A percentile compares a stretch with the other conserved stretches of the same genome.
Conservation (phyloP, 2,329 filamentous ascomycete species). For the Fusarium fujikuroi region DNA sequence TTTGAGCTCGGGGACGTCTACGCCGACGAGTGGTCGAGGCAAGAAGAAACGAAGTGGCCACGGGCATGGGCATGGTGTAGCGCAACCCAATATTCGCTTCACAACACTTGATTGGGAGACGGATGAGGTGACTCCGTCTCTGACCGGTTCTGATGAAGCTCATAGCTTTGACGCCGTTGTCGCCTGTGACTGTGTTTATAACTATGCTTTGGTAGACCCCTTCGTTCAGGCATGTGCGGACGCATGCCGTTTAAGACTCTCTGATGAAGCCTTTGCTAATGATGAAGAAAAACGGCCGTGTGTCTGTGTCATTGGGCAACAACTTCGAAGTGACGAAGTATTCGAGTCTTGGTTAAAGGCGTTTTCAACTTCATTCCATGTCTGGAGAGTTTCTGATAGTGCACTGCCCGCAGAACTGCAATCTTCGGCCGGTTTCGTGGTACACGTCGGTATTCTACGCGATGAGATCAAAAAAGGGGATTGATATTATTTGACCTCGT, state of each 20-base stretch:
- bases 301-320: conserved; percentile 86
- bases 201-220: conserved; percentile 83
- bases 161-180: conserved; percentile 76
- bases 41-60: conserved; percentile 33
- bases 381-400: conserved; percentile 79
- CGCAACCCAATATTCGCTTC: conserved; percentile 61
- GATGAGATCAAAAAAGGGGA: conserved; percentile 16
- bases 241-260: conserved; percentile 69
- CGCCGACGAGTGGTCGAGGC: conserved; percentile 14
- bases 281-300: conserved; percentile 58
- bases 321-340: conserved; percentile 85
- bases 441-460: conserved; percentile 79
- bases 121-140: conserved; percentile 59
- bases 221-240: conserved; percentile 86
- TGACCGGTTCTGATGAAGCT: conserved; percentile 50
- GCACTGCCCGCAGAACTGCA: conserved; percentile 68
- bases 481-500: not conserved
- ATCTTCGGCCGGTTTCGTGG: conserved; percentile 78
- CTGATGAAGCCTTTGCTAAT: conserved; percentile 21
- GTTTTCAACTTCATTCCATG: conserved; percentile 73
- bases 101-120: conserved; percentile 85
- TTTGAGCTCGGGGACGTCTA: conserved; percentile 19
- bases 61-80: conserved; percentile 20
- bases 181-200: conserved; percentile 96
- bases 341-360: conserved; percentile 83